Percentiles rank a stretch among this genome's conserved stretches.
Evolutionary conservation across 2,329 filamentous ascomycete species (phyloP).

Genomic region (Microdochium trichocladiopsis): DNA sequence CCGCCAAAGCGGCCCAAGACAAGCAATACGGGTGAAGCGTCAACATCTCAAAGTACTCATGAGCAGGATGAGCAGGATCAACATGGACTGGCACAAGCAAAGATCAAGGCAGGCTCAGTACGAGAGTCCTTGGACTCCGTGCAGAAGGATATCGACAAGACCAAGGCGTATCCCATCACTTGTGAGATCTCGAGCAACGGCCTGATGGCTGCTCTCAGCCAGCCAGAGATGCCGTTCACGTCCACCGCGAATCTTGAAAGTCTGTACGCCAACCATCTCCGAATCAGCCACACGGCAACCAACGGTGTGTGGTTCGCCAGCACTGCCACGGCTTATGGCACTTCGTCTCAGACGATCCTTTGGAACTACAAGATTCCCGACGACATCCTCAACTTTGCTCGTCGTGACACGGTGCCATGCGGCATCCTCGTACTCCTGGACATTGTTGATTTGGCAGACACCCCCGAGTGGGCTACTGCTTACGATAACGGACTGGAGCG

Average conservation of each 20-base stretch:
- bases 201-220: slow-evolving; percentile 34
- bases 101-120: slow-evolving; percentile 5
- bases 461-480: slow-evolving; percentile 46
- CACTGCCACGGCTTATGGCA: slow-evolving; percentile 47
- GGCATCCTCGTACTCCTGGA: slow-evolving; percentile 50
- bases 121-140: slow-evolving; percentile 27
- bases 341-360: slow-evolving; percentile 44
- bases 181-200: slow-evolving; percentile 44
- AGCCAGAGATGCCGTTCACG: slow-evolving; percentile 19
- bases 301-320: slow-evolving; percentile 50
- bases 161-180: slow-evolving; percentile 24
- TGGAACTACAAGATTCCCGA: slow-evolving; percentile 55
- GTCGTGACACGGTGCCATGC: slow-evolving; percentile 47
- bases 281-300: slow-evolving; percentile 21
- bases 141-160: slow-evolving; percentile 18
- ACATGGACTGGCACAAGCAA: no score
- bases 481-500: slow-evolving; percentile 26
- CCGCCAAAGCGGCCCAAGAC: slow-evolving; percentile 3
- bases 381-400: slow-evolving; percentile 40
- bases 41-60: slow-evolving; percentile 2
- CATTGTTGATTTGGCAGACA: slow-evolving; percentile 39
- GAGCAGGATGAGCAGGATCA: slow-evolving; percentile 1
- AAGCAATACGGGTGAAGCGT: slow-evolving; percentile 4
- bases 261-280: slow-evolving; percentile 40
- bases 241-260: slow-evolving; percentile 22